Evolutionary conservation across 2,329 filamentous ascomycete species (phyloP).

Genomic region (Aspergillus sp.): DNA sequence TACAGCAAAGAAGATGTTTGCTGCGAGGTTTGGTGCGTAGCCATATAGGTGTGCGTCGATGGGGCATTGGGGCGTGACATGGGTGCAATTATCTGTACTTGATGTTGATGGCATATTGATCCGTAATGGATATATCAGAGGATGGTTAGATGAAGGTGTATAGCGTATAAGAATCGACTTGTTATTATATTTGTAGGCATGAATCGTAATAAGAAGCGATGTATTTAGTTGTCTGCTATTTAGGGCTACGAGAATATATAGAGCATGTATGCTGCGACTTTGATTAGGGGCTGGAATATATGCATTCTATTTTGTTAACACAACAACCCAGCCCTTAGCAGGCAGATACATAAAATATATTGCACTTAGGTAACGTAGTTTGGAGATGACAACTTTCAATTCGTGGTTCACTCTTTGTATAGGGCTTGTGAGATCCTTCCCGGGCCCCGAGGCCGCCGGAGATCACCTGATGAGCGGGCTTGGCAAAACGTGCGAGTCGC

Average conservation of each 20-base stretch:
- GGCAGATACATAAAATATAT: not conserved
- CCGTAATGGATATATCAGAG: not conserved
- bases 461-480: not conserved
- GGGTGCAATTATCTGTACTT: slow-evolving; percentile 29
- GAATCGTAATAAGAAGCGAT: not conserved
- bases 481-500: not conserved
- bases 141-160: not conserved
- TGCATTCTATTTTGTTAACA: not conserved
- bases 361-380: not conserved
- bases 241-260: not conserved
- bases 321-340: not conserved
- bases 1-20: slow-evolving; percentile 53
- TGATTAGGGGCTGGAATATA: not conserved
- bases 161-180: not conserved
- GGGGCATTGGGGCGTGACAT: slow-evolving; percentile 31
- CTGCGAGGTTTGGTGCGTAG: slow-evolving; percentile 55
- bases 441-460: not conserved
- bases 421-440: not conserved
- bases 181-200: not conserved
- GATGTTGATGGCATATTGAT: not conserved
- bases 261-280: too few species aligned
- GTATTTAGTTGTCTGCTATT: not conserved
- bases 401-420: not conserved
- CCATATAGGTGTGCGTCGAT: slow-evolving; percentile 45
- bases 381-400: not conserved